Percentiles rank a stretch among this genome's conserved stretches.
These are phyloP conservation scores for Wickerhamiella pararugosa DNA, from an alignment of 1,139 yeast genomes.

Conservation along the genomic window DNA sequence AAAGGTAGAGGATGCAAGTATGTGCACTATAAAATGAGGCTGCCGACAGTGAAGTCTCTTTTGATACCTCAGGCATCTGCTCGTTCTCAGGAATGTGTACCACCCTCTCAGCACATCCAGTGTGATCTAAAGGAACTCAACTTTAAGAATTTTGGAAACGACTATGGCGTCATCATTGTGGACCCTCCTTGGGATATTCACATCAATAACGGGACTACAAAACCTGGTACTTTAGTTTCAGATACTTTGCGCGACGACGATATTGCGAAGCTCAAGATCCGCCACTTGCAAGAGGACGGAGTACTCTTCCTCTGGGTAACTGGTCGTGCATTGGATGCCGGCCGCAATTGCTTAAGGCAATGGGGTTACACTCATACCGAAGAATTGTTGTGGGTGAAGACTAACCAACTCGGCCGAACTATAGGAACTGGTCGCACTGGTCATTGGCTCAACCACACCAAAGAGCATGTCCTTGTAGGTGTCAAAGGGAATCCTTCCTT, in stretches of 20 bases:
- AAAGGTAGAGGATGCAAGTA: constrained; percentile 69
- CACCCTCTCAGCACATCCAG: constrained; percentile 75
- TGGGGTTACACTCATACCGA: constrained; percentile 78
- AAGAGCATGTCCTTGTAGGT: constrained; percentile 79
- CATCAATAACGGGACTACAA: constrained; percentile 15
- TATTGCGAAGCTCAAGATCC: constrained; percentile 48
- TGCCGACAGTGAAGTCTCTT: constrained; percentile 14
- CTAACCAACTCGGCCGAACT: constrained; percentile 74
- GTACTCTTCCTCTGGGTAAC: constrained; percentile 82
- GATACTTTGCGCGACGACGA: constrained; percentile 27
- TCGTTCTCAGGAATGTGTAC: not conserved
- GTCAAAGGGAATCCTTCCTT: constrained; percentile 68
- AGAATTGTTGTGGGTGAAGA: constrained; percentile 81
- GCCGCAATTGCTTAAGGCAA: constrained; percentile 53
- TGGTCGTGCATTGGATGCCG: constrained; percentile 80
- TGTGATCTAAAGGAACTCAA: constrained; percentile 69
- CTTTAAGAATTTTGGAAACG: constrained; percentile 46
- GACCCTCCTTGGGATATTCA: constrained; percentile 43
- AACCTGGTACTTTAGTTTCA: not conserved
- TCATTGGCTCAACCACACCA: constrained; percentile 92
- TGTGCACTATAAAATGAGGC: constrained; percentile 50
- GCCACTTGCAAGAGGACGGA: constrained; percentile 67
- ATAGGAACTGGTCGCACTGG: constrained; percentile 94
- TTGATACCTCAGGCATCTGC: not conserved
- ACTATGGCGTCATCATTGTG: constrained; percentile 75